Evolutionary conservation across 2,329 filamentous ascomycete genomes (phyloP).

Genomic region (Hirsutella rhossiliensis): DNA sequence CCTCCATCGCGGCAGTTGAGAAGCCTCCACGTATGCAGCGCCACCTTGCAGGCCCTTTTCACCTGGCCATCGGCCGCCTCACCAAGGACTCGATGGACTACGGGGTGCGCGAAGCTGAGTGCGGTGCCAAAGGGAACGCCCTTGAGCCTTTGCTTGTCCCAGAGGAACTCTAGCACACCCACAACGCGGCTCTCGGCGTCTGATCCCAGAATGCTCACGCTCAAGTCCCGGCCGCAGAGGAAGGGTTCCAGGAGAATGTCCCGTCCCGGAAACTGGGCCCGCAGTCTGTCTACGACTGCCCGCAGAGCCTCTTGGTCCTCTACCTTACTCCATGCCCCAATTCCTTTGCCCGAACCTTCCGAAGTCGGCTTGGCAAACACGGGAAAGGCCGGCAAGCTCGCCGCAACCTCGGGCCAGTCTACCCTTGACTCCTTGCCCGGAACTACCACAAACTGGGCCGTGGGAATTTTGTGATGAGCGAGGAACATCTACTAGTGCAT

Average conservation of each 20-base stretch:
- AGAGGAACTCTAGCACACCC: neutral
- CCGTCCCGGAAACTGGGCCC: neutral
- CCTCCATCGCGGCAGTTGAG: conserved; percentile 8
- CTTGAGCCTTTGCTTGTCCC: neutral
- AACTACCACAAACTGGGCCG: neutral
- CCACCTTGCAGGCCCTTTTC: neutral
- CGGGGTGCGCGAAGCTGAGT: neutral
- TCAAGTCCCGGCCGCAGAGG: neutral
- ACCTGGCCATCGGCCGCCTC: neutral
- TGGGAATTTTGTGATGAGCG: neutral
- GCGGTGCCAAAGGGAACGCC: neutral
- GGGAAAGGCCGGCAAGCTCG: neutral
- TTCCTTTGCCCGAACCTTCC: neutral
- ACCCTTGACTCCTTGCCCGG: neutral
- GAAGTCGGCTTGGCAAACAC: neutral
- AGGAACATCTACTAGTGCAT: neutral
- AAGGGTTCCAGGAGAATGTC: neutral
- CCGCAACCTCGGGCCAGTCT: neutral
- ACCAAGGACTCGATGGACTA: neutral
- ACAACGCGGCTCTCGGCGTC: neutral
- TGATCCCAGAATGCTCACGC: neutral
- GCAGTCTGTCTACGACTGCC: neutral
- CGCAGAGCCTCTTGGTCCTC: neutral
- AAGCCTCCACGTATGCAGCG: neutral
- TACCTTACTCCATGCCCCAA: neutral